Conservation (phyloP, 2,329 filamentous ascomycete genomes). For the Colletotrichum sp. region DNA sequence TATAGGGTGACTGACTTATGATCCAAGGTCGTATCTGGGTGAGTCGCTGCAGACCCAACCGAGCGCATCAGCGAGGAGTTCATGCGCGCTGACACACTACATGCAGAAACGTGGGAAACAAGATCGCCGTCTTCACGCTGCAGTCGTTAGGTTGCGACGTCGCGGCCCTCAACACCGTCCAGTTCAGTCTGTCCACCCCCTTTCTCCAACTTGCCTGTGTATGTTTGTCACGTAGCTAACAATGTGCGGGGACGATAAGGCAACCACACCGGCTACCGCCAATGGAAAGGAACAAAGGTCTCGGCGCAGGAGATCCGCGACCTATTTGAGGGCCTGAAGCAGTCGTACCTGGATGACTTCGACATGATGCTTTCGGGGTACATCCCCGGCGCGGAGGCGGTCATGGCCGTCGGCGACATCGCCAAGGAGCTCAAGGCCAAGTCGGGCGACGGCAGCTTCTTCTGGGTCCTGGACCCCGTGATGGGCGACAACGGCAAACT, state of each 20-base stretch:
- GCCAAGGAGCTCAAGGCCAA: constrained; percentile 78
- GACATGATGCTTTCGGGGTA: constrained; percentile 96
- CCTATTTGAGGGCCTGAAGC: constrained; percentile 82
- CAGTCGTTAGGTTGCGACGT: constrained; percentile 94
- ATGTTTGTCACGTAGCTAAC: background rate
- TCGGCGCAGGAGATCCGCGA: constrained; percentile 83
- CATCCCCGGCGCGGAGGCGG: constrained; percentile 83
- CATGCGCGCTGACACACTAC: background rate
- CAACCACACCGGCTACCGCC: constrained; percentile 92
- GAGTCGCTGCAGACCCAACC: constrained; percentile 17
- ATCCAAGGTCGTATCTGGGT: constrained; percentile 49
- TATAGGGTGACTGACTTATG: constrained; percentile 24
- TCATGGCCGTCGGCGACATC: constrained; percentile 84
- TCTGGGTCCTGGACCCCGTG: constrained; percentile 97
- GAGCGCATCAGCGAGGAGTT: background rate
- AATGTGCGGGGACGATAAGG: constrained; percentile 55
- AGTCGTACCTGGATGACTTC: constrained; percentile 86
- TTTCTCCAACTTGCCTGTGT: background rate
- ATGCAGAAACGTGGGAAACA: constrained; percentile 91
- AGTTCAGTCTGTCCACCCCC: constrained; percentile 77
- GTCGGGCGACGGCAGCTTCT: constrained; percentile 75
- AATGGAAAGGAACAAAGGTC: constrained; percentile 84
- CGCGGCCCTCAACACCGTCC: constrained; percentile 91
- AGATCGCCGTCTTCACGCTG: constrained; percentile 94
- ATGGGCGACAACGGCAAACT: constrained; percentile 96